phyloP scores from a whole-genome alignment of 2,329 filamentous ascomycete species.

The Pseudogymnoascus sp. region DNA sequence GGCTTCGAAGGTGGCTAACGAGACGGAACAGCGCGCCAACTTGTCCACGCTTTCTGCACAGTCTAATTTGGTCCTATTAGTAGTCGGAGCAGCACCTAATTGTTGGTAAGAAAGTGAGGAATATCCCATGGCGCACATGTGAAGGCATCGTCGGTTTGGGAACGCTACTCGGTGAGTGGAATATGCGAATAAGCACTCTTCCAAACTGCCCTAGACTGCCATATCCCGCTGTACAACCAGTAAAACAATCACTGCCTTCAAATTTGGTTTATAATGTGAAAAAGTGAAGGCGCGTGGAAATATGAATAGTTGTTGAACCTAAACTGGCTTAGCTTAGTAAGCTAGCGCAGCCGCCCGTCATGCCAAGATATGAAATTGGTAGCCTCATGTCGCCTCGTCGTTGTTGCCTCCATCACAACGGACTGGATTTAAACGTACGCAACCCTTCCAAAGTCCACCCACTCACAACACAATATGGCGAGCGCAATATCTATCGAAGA shows the following conservation, averaged over 20 bases:
- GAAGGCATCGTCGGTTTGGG: not conserved
- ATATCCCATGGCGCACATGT: not conserved
- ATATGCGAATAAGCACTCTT: not conserved
- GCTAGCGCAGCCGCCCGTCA: constrained; percentile 5
- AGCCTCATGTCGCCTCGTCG: not conserved
- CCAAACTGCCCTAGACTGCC: not conserved
- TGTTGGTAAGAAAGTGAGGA: not conserved
- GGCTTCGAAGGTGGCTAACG: not conserved
- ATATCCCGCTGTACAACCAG: too few species aligned
- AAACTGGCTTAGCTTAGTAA: constrained; percentile 12
- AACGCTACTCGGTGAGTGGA: not conserved
- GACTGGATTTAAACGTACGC: not conserved
- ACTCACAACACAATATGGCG: constrained; percentile 26
- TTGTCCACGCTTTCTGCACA: not conserved
- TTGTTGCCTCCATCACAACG: constrained; percentile 3
- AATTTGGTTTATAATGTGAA: constrained; percentile 52
- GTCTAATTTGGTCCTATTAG: not conserved
- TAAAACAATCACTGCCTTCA: constrained; percentile 77
- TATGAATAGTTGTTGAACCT: constrained; percentile 21
- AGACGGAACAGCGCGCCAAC: not conserved
- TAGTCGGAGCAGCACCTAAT: not conserved
- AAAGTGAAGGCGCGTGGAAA: constrained; percentile 26
- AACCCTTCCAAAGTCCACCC: not conserved
- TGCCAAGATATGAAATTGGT: constrained; percentile 2
- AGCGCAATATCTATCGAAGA: constrained; percentile 77